Evolutionary conservation across 2,329 filamentous ascomycete species (phyloP), one percentile per base, ranked within the genome.

Genomic region (Taxawa tesnikishii): DNA sequence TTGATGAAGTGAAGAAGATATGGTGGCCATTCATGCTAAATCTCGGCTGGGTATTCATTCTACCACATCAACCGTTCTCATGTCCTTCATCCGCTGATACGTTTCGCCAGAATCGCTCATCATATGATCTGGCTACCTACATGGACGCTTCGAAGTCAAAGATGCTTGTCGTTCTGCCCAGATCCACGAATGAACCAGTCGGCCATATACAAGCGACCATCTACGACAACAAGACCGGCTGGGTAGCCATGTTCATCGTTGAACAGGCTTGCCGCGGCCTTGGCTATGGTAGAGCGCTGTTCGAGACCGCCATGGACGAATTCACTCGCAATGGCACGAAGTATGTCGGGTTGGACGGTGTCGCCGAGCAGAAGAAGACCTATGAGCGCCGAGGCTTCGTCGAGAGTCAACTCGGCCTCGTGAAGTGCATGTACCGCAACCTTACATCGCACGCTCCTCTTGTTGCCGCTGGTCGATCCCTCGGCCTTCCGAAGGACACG

Each of bases 221-320:
- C 14, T 56, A 51, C 38, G 38, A 47, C 14, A 58, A 59, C 31
- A 32, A 34, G 18, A 57, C 53, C 2, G 55, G 47, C n/a, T 58
- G 56, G 55, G 39, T 58, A 2, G 53, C 49, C 11, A 53, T 51
- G 43, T 58, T 58, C 49, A 46, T 52, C 29, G 36, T 58, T 33
- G 49, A 50, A 12, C 44, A 39, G 2, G 31, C 41, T 2, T 40
- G 46, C 30, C 48, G 49, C 14, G 51, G 54, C 14, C 39, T 46
- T 12, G 54, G 54, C 2, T 39, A 51, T n/a, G 56, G 55, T 3
- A 28, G 40, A 5, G 39, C 42, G 26, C 37, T 58, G 1, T 56
- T 53, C 41, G 42, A 48, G 15, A 44, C 44, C 6, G 43, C 46
- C 15, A 41, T 54, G 19, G 40, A 36, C 4, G 36, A 42, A 2